A percentile compares a stretch with the other conserved stretches of the same genome.
Evolutionary conservation across 495 filamentous ascomycete genomes (phyloP).

Genomic region (Annulohypoxylon bovei): DNA sequence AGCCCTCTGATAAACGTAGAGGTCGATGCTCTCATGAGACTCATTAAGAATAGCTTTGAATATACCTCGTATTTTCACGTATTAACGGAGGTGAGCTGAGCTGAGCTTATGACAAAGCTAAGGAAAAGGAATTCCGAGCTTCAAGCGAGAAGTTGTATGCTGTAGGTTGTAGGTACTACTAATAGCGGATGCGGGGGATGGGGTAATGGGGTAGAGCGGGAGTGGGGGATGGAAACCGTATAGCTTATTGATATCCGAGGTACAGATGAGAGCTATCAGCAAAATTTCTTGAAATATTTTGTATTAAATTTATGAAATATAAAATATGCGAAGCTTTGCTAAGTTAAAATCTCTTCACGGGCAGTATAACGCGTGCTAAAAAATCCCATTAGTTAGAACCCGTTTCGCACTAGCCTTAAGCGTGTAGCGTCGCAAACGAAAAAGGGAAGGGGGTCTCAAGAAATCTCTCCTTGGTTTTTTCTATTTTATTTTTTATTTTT

Average conservation of each 20-base stretch:
- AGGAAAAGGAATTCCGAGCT: slow-evolving; percentile 13
- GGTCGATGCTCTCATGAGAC: slow-evolving; percentile 12
- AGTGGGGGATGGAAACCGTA: not conserved
- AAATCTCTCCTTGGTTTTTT: too few species aligned
- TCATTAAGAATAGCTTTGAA: slow-evolving; percentile 11
- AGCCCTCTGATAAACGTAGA: slow-evolving; percentile 9
- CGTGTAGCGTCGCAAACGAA: too few species aligned
- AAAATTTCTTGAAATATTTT: not conserved
- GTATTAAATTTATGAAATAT: too few species aligned
- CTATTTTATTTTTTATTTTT: too few species aligned
- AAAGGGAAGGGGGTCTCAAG: too few species aligned
- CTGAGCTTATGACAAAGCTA: not conserved
- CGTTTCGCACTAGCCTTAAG: too few species aligned
- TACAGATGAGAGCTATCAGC: not conserved
- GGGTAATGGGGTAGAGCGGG: not conserved
- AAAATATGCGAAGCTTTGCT: too few species aligned
- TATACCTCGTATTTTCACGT: not conserved
- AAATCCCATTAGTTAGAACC: too few species aligned
- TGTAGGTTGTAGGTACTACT: not conserved
- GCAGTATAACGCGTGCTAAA: too few species aligned
- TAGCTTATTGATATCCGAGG: slow-evolving; percentile 7
- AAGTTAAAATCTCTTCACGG: too few species aligned
- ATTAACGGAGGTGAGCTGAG: not conserved
- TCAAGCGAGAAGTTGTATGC: slow-evolving; percentile 8
- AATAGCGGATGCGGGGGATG: slow-evolving; percentile 22